phyloP scores from a whole-genome alignment of 805 yeast genomes.

The Candida boidinii region DNA sequence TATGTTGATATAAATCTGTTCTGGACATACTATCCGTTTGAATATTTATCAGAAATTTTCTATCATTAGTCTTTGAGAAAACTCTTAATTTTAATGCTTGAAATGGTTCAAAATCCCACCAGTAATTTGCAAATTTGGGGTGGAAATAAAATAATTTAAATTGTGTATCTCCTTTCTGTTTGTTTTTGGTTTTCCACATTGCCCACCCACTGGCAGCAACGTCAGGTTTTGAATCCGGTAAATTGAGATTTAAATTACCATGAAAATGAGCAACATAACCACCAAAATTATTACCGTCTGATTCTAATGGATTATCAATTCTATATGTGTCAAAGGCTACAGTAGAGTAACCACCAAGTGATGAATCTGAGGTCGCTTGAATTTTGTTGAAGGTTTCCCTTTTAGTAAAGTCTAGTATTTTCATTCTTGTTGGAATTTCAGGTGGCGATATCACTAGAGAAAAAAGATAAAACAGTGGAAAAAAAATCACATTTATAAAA shows the following conservation, averaged over 20 bases:
- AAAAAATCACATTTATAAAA: too few relatives aligned
- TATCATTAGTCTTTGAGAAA: slow-evolving; percentile 44
- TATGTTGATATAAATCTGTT: slow-evolving; percentile 76
- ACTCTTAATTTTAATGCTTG: slow-evolving; percentile 60
- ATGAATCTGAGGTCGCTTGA: slow-evolving; percentile 61
- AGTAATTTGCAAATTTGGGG: slow-evolving; percentile 28
- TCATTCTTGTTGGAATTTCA: slow-evolving; percentile 16
- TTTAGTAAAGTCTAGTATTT: slow-evolving; percentile 52
- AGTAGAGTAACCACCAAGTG: slow-evolving; percentile 72
- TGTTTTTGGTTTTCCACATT: slow-evolving; percentile 75
- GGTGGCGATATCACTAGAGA: slow-evolving; percentile 2
- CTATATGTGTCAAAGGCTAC: slow-evolving; percentile 34
- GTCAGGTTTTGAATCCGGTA: slow-evolving; percentile 55
- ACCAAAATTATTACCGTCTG: slow-evolving; percentile 2
- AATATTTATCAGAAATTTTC: slow-evolving; percentile 71
- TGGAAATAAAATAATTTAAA: slow-evolving; percentile 31
- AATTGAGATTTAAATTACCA: slow-evolving; percentile 60
- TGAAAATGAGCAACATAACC: slow-evolving; percentile 48
- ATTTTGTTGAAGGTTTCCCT: slow-evolving; percentile 40
- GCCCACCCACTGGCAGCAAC: slow-evolving; percentile 63
- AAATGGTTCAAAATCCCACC: slow-evolving; percentile 67
- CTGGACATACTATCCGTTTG: slow-evolving; percentile 74
- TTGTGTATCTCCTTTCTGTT: slow-evolving; percentile 36
- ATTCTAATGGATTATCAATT: slow-evolving; percentile 8
- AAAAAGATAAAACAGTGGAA: too few relatives aligned